Evolutionary conservation across 345 rosid species (phyloP).

Genomic region (Corchorus olitorius): DNA sequence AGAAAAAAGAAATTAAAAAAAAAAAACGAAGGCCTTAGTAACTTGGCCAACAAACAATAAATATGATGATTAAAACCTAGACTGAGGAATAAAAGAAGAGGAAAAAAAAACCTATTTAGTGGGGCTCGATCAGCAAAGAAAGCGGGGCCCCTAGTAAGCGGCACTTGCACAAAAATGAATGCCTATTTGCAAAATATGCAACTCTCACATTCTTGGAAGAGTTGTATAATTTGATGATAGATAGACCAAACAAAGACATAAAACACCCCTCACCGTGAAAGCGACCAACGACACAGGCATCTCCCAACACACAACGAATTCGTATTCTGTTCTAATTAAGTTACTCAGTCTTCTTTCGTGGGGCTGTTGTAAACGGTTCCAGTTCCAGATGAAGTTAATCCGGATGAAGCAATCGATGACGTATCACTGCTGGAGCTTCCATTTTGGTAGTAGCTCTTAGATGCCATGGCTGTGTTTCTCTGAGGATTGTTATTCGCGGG

Average conservation of each 20-base stretch:
- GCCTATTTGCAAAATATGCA: conserved; percentile 43
- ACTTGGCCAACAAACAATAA: conserved; percentile 18
- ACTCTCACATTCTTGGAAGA: conserved; percentile 20
- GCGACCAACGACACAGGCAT: conserved; percentile 26
- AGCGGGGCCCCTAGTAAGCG: conserved; percentile 27
- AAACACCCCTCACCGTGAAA: not conserved
- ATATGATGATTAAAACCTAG: conserved; percentile 21
- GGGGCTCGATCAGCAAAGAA: conserved; percentile 27
- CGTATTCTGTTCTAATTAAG: not conserved
- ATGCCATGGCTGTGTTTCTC: conserved; percentile 36
- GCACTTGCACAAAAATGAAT: conserved; percentile 47
- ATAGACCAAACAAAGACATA: conserved; percentile 5
- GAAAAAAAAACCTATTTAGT: conserved; percentile 22
- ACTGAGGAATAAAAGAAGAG: not conserved
- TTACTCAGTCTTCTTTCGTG: conserved; percentile 43
- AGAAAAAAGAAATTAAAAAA: not conserved
- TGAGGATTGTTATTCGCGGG: conserved; percentile 45
- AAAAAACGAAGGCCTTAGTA: not conserved
- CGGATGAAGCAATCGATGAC: conserved; percentile 59
- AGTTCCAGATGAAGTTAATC: conserved; percentile 38
- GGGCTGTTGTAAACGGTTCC: conserved; percentile 44
- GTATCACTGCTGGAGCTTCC: conserved; percentile 40
- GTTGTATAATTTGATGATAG: not conserved
- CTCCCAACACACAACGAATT: conserved; percentile 5
- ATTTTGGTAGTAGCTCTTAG: conserved; percentile 39